Base-by-base conservation (phyloP, 1,284 basidiomycete species). In the Ganoderma boninense region DNA sequence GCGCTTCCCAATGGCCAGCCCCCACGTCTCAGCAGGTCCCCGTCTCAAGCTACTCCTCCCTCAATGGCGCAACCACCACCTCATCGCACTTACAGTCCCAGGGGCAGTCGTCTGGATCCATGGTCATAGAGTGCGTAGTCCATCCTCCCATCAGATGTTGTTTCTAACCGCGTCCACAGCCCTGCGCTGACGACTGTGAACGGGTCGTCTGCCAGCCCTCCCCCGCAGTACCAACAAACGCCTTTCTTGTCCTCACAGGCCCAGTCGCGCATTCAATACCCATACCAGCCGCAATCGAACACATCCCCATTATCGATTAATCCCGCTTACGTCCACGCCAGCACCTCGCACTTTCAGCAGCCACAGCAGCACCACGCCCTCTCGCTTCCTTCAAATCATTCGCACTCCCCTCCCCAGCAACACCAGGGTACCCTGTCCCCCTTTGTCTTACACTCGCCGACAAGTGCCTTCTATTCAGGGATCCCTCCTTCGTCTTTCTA, bases 11-110 rank as follows among this genome's bases (percentile, higher is more conserved):
- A 29, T 90, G 89, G 87, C 73, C 84, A 0, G 63, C 66, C 26
- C 74, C 77, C 38, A 79, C 84, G 44, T 77, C 83, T 16, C 76
- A 83, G 8, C 83, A 85, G 57, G 80, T 93, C 7, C 92, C 92
- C 0, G 79, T 94, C 42, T 94, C 92, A 10, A 89, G 82, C 69
- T 94, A 93, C 73, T 94, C 92, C 16, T 89, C 89, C 40, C 79
- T 94, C 66, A 92, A 93, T 80, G 92, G 92, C 23, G 92, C 92
- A 38, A 94, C 82, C 4, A 80, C 88, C 5, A 77, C 82, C 4
- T 76, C 80, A 4, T 73, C 74, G 4, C 74, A 70, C 49, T 74
- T 71, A 38, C 77, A 80, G 59, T 74, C 81, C 14, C 70, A 80
- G 35, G 72, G 79, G 29, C 73, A 71, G 63, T 54, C 63, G 11